Percentiles rank a stretch among this genome's conserved stretches.
Conservation (phyloP, 2,329 filamentous ascomycete species). For the Xylaria polymorpha region DNA sequence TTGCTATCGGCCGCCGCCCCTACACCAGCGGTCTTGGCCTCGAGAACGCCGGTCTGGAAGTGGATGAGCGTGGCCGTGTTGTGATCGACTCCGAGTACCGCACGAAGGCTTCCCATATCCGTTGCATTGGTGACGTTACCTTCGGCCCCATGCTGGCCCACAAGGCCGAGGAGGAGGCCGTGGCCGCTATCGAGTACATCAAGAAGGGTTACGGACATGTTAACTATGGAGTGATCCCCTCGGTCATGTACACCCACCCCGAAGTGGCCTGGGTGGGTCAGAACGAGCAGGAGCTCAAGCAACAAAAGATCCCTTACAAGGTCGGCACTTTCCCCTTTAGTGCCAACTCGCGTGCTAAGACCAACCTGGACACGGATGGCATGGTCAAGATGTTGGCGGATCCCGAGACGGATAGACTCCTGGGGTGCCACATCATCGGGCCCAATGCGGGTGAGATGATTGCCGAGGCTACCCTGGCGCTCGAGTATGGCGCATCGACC, state of each 20-base stretch:
- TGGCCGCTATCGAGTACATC: constrained; percentile 95
- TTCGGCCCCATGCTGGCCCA: constrained; percentile 99
- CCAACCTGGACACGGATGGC: constrained; percentile 95
- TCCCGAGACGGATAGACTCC: constrained; percentile 93
- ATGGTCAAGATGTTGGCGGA: constrained; percentile 98
- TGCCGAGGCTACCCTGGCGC: constrained; percentile 91
- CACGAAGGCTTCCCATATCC: constrained; percentile 97
- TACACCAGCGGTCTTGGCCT: constrained; percentile 93
- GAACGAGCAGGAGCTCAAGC: constrained; percentile 96
- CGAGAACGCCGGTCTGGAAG: constrained; percentile 92
- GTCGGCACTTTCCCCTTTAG: constrained; percentile 95
- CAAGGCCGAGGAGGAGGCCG: constrained; percentile 98
- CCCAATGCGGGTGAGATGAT: constrained; percentile 99
- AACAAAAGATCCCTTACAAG: constrained; percentile 88
- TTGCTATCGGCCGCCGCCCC: constrained; percentile 94
- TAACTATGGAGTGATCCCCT: constrained; percentile 98
- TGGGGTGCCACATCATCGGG: constrained; percentile 96
- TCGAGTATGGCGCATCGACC: constrained; percentile 95
- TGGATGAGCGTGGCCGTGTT: constrained; percentile 91
- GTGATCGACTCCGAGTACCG: constrained; percentile 99
- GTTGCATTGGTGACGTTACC: constrained; percentile 93
- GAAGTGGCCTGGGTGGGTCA: constrained; percentile 99
- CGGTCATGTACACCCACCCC: constrained; percentile 99
- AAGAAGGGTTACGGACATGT: constrained; percentile 98
- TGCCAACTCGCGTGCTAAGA: constrained; percentile 98